A percentile compares a stretch with the other conserved stretches of the same genome.
Conservation (phyloP, 1,139 yeast genomes). For the Lodderomyces jiufengensis region DNA sequence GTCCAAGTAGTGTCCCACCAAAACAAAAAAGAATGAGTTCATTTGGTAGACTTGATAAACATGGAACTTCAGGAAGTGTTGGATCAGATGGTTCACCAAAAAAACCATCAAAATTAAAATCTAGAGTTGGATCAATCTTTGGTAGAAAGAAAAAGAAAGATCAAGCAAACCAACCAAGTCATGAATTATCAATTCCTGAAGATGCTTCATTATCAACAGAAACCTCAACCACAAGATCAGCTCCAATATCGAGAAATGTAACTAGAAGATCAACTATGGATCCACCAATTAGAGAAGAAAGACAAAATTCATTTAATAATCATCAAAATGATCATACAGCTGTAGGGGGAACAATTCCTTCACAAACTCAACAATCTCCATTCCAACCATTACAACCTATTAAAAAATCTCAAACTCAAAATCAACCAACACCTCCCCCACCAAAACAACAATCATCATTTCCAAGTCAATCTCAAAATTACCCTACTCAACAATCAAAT, state of each 20-base stretch:
- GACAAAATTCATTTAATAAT: neutral
- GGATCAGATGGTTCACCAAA: conserved; percentile 12
- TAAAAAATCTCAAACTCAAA: neutral
- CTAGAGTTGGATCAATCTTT: conserved; percentile 83
- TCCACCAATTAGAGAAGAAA: conserved; percentile 1
- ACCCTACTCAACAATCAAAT: neutral
- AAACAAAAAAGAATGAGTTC: conserved; percentile 8
- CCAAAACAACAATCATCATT: neutral
- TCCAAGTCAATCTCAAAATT: neutral
- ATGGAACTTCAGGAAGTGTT: neutral
- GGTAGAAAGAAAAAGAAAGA: conserved; percentile 53
- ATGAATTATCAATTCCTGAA: conserved; percentile 31
- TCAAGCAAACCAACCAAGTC: conserved; percentile 6
- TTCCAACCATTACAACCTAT: too few relatives aligned
- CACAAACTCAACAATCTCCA: too few relatives aligned
- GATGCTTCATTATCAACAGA: conserved; percentile 28
- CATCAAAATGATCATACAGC: too few relatives aligned
- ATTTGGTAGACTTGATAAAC: conserved; percentile 6
- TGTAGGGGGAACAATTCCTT: too few relatives aligned
- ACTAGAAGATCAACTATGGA: conserved; percentile 10
- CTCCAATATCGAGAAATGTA: conserved; percentile 11
- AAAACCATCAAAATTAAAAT: conserved; percentile 50
- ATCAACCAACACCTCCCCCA: conserved; percentile 1
- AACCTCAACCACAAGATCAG: conserved; percentile 16
- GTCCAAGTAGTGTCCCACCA: conserved; percentile 2